Evolutionary conservation across 164 flowering plant species (phyloP).

Genomic region (Umbellularia californica): DNA sequence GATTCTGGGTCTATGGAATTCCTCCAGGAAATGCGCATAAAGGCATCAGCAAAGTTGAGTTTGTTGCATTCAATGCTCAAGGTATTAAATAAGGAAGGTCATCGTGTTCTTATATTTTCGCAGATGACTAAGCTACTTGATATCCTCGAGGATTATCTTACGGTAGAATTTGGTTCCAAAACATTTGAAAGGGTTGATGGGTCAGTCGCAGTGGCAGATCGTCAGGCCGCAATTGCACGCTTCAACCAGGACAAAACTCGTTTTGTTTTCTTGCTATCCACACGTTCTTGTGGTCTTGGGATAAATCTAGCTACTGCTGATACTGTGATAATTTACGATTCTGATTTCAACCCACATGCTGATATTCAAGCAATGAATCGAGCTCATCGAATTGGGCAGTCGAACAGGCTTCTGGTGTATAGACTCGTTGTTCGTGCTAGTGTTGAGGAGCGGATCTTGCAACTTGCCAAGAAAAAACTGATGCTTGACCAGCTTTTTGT

Average conservation of each 20-base stretch:
- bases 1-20: conserved; percentile 87
- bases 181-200: conserved; percentile 99
- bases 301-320: conserved; percentile 99
- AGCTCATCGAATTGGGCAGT: conserved; percentile 99
- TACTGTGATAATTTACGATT: conserved; percentile 96
- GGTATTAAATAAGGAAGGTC: conserved; percentile 69
- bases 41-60: conserved; percentile 96
- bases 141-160: conserved; percentile 93
- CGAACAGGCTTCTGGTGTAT: conserved; percentile 89
- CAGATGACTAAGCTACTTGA: conserved; percentile 99
- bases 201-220: conserved; percentile 90
- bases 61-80: conserved; percentile 95
- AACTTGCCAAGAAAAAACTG: conserved; percentile 94
- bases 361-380: conserved; percentile 99
- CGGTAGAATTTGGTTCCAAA: conserved; percentile 85
- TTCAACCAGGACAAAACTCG: conserved; percentile 94
- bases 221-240: conserved; percentile 91
- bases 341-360: conserved; percentile 99
- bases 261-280: conserved; percentile 90
- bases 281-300: conserved; percentile 98
- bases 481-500: conserved; percentile 99
- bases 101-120: conserved; percentile 92
- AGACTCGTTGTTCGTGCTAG: conserved; percentile 99
- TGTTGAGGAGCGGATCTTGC: conserved; percentile 98
- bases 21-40: conserved; percentile 98